These are phyloP conservation scores for Auriscalpium microsporum DNA, from an alignment of 768 basidiomycete species.

Conservation along the genomic window DNA sequence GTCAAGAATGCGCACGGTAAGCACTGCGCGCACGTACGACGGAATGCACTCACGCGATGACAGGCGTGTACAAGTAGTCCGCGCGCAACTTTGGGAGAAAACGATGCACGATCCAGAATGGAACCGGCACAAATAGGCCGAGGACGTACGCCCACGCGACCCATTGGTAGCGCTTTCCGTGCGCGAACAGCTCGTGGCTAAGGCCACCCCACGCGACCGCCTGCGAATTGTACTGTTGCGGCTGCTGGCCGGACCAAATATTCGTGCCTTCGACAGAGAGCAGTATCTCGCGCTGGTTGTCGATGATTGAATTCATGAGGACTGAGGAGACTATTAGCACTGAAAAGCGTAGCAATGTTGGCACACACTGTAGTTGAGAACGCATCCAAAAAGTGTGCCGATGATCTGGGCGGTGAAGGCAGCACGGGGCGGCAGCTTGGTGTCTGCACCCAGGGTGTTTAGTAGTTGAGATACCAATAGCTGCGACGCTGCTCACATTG, in stretches of 20 bases:
- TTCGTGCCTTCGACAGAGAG: conserved; percentile 49
- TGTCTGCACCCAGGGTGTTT: conserved; percentile 16
- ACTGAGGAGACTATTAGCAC: conserved; percentile 18
- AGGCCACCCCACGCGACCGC: conserved; percentile 44
- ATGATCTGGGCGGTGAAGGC: conserved; percentile 42
- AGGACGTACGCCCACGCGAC: conserved; percentile 40
- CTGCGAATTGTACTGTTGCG: conserved; percentile 43
- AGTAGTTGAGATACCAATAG: neutral
- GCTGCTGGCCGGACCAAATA: conserved; percentile 41
- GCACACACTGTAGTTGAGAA: conserved; percentile 26
- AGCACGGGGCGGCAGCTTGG: conserved; percentile 40
- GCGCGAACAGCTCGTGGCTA: conserved; percentile 10
- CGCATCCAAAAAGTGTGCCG: conserved; percentile 38
- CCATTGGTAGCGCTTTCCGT: conserved; percentile 33
- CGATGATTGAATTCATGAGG: conserved; percentile 53
- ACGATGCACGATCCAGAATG: conserved; percentile 41
- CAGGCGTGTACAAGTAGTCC: conserved; percentile 40
- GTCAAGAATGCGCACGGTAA: neutral
- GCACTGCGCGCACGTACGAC: neutral
- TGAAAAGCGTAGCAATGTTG: neutral
- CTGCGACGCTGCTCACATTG: conserved; percentile 24
- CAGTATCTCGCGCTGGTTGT: conserved; percentile 40
- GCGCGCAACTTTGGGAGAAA: conserved; percentile 36
- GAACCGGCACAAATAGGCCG: conserved; percentile 43
- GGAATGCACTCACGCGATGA: conserved; percentile 29